Conservation (phyloP, 352 stramenopile species). For the Phytophthora foliorum region DNA sequence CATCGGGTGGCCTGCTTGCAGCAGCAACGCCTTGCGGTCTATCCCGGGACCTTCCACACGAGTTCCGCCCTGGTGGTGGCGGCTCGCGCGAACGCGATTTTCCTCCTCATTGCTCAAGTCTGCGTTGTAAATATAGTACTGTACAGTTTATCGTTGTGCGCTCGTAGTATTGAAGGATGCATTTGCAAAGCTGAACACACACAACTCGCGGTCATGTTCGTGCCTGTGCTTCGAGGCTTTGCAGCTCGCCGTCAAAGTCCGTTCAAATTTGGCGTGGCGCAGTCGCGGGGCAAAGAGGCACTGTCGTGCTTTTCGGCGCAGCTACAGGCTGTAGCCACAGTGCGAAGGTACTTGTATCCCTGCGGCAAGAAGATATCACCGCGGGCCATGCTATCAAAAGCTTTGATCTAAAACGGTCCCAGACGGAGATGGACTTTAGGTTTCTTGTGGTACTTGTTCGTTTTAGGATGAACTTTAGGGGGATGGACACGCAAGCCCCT, state of each 20-base stretch:
- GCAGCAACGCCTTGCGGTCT: not conserved
- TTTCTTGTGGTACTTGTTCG: not conserved
- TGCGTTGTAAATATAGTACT: too few relatives aligned
- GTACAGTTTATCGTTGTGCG: slow-evolving; percentile 34
- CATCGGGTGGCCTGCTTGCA: slow-evolving; percentile 7
- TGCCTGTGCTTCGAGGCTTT: slow-evolving; percentile 30
- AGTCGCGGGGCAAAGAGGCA: not conserved
- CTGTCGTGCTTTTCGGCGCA: not conserved
- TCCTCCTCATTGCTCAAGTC: too few relatives aligned
- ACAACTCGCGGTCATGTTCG: slow-evolving; percentile 25
- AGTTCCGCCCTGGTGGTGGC: slow-evolving; percentile 5
- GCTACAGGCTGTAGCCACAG: not conserved
- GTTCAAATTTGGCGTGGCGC: slow-evolving; percentile 10
- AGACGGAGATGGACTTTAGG: slow-evolving; percentile 4
- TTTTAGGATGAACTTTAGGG: slow-evolving; percentile 25
- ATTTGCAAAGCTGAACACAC: slow-evolving; percentile 15
- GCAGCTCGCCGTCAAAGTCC: slow-evolving; percentile 9
- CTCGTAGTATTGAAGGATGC: slow-evolving; percentile 14
- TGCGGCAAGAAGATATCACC: not conserved
- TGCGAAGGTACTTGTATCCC: not conserved
- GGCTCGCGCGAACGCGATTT: slow-evolving; percentile 30
- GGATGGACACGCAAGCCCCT: slow-evolving; percentile 8
- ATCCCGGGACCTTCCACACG: slow-evolving; percentile 1
- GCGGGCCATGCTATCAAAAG: too few relatives aligned
- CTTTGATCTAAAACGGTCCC: too few relatives aligned